Percentiles rank a stretch among this genome's conserved stretches.
Conservation (phyloP, 1,284 basidiomycete genomes). For the Ustilago loliicola region DNA sequence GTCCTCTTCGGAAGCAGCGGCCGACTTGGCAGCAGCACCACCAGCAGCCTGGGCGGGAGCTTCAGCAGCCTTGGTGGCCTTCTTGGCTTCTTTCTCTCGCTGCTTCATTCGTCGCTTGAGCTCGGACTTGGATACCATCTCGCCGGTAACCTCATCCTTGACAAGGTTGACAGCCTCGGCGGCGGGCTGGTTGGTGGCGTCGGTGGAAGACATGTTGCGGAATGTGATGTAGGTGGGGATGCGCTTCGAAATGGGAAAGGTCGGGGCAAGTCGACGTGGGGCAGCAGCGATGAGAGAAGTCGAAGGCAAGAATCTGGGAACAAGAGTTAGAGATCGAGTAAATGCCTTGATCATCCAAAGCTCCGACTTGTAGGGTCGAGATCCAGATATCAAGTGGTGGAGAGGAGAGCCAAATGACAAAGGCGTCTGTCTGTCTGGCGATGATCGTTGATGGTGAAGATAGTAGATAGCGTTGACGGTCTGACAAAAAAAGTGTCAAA, state of each 20-base stretch:
- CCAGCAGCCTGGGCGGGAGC: constrained; percentile 34
- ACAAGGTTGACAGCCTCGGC: constrained; percentile 60
- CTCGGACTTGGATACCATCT: constrained; percentile 70
- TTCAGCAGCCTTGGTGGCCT: constrained; percentile 78
- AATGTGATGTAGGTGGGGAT: not conserved
- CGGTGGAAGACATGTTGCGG: constrained; percentile 50
- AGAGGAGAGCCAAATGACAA: constrained; percentile 7
- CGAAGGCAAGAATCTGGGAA: constrained; percentile 31
- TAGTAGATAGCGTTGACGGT: not conserved
- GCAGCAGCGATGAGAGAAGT: not conserved
- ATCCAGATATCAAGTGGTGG: not conserved
- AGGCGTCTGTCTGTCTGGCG: not conserved
- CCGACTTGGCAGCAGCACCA: constrained; percentile 37
- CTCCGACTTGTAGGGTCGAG: not conserved
- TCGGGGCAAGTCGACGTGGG: constrained; percentile 1
- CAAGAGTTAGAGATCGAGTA: constrained; percentile 21
- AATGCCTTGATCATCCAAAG: constrained; percentile 51
- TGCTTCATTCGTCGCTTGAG: constrained; percentile 72
- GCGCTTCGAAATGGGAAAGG: constrained; percentile 1
- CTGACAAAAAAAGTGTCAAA: constrained; percentile 5
- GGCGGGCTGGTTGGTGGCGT: constrained; percentile 47
- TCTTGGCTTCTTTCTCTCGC: constrained; percentile 84
- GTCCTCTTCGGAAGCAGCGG: constrained; percentile 58
- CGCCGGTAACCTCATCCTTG: constrained; percentile 68
- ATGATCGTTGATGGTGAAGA: constrained; percentile 1